phyloP scores from a whole-genome alignment of 1,284 basidiomycete species.

The Ceratobasidium sp. region DNA sequence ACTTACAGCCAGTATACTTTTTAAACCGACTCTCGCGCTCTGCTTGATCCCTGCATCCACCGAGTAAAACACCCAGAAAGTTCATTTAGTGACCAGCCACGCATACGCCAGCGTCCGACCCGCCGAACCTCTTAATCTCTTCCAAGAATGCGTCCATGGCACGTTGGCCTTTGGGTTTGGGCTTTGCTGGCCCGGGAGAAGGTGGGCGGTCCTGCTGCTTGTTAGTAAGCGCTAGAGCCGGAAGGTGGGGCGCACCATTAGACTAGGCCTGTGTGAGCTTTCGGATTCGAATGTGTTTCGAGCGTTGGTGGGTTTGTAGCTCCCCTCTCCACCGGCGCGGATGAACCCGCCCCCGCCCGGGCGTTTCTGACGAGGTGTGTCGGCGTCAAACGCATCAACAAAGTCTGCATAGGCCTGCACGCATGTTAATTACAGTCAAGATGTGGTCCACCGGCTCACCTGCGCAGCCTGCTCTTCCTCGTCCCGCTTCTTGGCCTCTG shows the following conservation, averaged over 20 bases:
- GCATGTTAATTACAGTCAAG: constrained; percentile 44
- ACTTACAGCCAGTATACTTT: constrained; percentile 65
- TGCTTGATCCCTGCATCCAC: constrained; percentile 79
- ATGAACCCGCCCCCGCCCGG: constrained; percentile 73
- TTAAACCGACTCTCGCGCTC: constrained; percentile 83
- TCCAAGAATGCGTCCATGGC: constrained; percentile 94
- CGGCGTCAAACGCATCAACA: constrained; percentile 82
- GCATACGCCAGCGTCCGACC: constrained; percentile 20
- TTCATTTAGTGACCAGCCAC: constrained; percentile 16
- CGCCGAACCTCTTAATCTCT: constrained; percentile 81
- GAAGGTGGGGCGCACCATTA: not conserved
- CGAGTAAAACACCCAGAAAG: not conserved
- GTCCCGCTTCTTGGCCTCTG: constrained; percentile 82
- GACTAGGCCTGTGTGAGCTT: not conserved
- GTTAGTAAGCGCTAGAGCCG: not conserved
- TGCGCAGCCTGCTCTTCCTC: constrained; percentile 79
- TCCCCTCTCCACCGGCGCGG: constrained; percentile 63
- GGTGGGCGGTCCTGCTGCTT: constrained; percentile 58
- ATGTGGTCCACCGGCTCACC: constrained; percentile 59
- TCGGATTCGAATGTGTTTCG: constrained; percentile 35
- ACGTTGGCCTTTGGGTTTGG: constrained; percentile 87
- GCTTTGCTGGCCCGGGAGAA: constrained; percentile 61
- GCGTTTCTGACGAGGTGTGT: constrained; percentile 58
- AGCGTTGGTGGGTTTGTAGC: constrained; percentile 55
- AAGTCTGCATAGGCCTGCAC: constrained; percentile 74